Evolutionary conservation across 306 rosid species (phyloP).

Genomic region (Quercus ilex): DNA sequence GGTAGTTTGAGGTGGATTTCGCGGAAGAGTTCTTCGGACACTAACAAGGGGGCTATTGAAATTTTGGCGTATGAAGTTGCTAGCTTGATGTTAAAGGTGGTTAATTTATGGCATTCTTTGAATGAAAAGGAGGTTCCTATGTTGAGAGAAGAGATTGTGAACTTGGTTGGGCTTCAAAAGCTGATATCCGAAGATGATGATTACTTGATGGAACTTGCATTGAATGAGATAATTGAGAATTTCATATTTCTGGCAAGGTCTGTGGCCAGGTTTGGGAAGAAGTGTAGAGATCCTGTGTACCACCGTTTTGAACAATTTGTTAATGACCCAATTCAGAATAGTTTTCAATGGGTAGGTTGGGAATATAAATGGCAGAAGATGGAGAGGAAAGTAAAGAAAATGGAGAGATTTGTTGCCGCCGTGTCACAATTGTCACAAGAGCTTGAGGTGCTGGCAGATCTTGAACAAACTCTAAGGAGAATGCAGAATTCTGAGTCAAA

Average conservation of each 20-base stretch:
- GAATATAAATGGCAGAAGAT: conserved; percentile 74
- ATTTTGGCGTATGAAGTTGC: conserved; percentile 70
- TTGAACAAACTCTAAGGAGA: conserved; percentile 57
- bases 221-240: conserved; percentile 58
- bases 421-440: conserved; percentile 55
- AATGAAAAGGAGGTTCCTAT: conserved; percentile 41
- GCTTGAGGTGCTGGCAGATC: conserved; percentile 55
- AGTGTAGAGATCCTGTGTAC: conserved; percentile 58
- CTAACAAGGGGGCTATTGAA: conserved; percentile 54
- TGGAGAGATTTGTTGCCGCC: conserved; percentile 62
- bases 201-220: conserved; percentile 61
- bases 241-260: conserved; percentile 50
- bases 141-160: conserved; percentile 44
- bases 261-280: conserved; percentile 63
- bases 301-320: conserved; percentile 53
- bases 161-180: conserved; percentile 53
- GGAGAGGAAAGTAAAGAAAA: conserved; percentile 82
- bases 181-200: conserved; percentile 56
- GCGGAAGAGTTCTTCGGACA: conserved; percentile 37
- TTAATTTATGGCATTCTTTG: conserved; percentile 68
- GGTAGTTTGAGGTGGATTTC: conserved; percentile 38
- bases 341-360: conserved; percentile 62
- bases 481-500: conserved; percentile 30
- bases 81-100: conserved; percentile 69
- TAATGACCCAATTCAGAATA: conserved; percentile 41